Percentiles rank a stretch among this genome's conserved stretches.
These are phyloP conservation scores for Amorphotheca resinae DNA, from an alignment of 495 filamentous ascomycete genomes.

Conservation along the genomic window DNA sequence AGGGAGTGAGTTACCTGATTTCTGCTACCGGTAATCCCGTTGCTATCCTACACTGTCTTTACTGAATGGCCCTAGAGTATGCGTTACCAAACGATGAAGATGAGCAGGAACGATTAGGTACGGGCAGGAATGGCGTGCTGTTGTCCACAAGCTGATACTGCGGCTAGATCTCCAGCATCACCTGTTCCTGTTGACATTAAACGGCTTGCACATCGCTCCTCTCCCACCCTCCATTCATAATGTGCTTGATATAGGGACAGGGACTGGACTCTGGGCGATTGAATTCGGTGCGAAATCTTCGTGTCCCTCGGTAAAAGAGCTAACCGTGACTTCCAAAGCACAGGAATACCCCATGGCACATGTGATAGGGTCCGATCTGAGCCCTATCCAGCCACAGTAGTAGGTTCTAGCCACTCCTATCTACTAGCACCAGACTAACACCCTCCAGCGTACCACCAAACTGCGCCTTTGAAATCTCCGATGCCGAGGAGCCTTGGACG, in stretches of 20 bases:
- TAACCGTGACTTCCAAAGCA: conserved; percentile 24
- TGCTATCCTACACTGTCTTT: conserved; percentile 8
- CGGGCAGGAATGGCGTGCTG: background rate
- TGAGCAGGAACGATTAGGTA: background rate
- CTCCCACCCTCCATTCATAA: conserved; percentile 23
- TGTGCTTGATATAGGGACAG: conserved; percentile 47
- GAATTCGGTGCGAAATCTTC: conserved; percentile 28
- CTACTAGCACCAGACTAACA: background rate
- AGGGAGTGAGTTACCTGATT: conserved; percentile 19
- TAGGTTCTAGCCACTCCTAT: conserved; percentile 8
- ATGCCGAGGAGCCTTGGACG: conserved; percentile 37
- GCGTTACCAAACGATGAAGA: conserved; percentile 19
- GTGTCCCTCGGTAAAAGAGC: conserved; percentile 10
- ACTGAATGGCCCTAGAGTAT: conserved; percentile 27
- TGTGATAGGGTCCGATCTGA: conserved; percentile 37
- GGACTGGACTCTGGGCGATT: conserved; percentile 44
- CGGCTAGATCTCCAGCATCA: conserved; percentile 30
- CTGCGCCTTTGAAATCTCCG: conserved; percentile 34
- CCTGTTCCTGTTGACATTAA: conserved; percentile 34
- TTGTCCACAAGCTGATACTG: background rate
- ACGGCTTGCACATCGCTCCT: conserved; percentile 33
- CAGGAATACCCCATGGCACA: conserved; percentile 10
- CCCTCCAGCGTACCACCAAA: conserved; percentile 32
- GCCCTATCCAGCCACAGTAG: conserved; percentile 22
- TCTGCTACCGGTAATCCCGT: background rate